Evolutionary conservation across 345 rosid species (phyloP), one percentile per base, ranked within the genome.

Genomic region (Sisymbrium irio): DNA sequence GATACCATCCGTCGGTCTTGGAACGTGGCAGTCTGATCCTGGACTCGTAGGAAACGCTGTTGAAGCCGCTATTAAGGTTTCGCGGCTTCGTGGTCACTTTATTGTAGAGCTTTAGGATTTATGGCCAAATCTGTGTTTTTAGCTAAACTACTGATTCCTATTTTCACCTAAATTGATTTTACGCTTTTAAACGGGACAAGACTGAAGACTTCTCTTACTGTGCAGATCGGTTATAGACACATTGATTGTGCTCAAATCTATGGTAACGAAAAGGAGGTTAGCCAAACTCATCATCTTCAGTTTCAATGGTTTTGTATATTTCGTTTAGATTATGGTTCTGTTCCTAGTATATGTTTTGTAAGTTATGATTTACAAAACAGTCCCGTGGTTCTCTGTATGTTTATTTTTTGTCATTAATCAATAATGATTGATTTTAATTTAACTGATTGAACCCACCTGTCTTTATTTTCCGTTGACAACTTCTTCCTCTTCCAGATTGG

Each of bases 221-320:
- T 69, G 79, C 83, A 93, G 98, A 75, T 77, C 20, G 97, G 97
- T 1, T 93, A 87, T 73, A 87, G 89, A 1, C 93, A 90, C 62
- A 90, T 93, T 20, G 96, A 90, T 72, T 89, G 98, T 77, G 96
- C 97, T 72, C 85, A 78, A 65, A 65, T 67, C 55, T 90, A 90
- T 51, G 74, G 59, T 22, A 93, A 93, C 20, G 93, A 90, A 63
- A 85, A 85, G 27, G 97, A 93, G 94, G 98, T 90, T 72, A 39
- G 1, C 3, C 55, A 33, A 61, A 35, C 4, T 25, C 53, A 59
- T 25, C 53, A 59, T 66, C 13, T 2, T 46, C 27, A 15, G 0
- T 27, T 62, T 41, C 51, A 60, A 30, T 13, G 44, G 35, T 32
- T 14, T 64, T n/a, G 20, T 41, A 33, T 3, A 35, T 50, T 49